Base-by-base conservation (phyloP, 441 rosid genomes). In the Syzygium syzygioides region DNA sequence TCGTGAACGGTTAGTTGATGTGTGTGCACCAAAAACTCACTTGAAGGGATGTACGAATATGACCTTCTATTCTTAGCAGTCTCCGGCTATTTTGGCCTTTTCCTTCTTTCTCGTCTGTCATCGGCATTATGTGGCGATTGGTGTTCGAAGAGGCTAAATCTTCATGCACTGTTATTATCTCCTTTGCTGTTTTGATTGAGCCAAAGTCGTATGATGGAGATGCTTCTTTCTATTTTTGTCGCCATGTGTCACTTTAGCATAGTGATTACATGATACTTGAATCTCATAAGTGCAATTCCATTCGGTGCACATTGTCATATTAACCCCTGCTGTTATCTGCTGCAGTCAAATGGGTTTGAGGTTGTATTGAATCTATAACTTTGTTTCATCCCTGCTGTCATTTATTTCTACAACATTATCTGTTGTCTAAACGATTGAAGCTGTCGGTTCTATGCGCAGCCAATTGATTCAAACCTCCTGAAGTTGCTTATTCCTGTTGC, bases 401-500 rank as follows among this genome's bases (percentile, higher is more conserved):
- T 71, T 71, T 37, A 71, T 71, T 71, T 71, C 50, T 34, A 50
- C 80, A 10, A 37, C 50, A 20, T 37, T 37, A 71, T 71, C 50
- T 37, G 14, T 20, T 71, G 20, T 11, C 50, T 25, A 71, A 71
- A 37, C 28, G 37, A 71, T 20, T 5, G 41, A 37, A 71, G 3
- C 83, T 2, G 32, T 64, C 3, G n/a, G 28, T 79, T 87, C 52
- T 64, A 34, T 88, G 68, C 91, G 94, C 91, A 97, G 99, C 99
- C 99, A 9, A 95, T 97, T 50, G 97, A 96, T 88, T 89, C 93
- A 45, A 95, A 96, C 88, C 95, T 94, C 85, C 94, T 97, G 92
- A 94, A 94, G 92, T 90, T 97, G 87, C 92, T 97, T 93, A 94
- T 96, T 64, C 99, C 99, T 55, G 99, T 97, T 83, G 98, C 99